Evolutionary conservation across 176 grass and related monocot species (phyloP), one percentile per base, ranked within the genome.

Genomic region (Musa schizocarpa): DNA sequence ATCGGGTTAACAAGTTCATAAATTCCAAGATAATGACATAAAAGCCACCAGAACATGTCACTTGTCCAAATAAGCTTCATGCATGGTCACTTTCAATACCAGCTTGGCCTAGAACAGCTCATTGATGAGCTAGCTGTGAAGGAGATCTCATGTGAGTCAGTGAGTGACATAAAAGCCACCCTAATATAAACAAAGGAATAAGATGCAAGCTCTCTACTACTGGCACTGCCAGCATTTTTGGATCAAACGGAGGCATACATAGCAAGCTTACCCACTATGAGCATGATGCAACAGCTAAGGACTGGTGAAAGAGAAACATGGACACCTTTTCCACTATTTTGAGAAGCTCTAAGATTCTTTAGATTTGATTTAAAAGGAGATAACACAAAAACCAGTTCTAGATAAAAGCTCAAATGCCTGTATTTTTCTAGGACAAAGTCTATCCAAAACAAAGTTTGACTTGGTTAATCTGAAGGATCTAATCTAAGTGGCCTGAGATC

Each of bases 381-480:
- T 75, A 50, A 48, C 73, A 57, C 24, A 78, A 25, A 61, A 27
- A 49, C 19, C 68, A 63, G 61, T 73, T 55, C 65, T 69, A 19
- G 54, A 63, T 17, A 63, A 65, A 55, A 73, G 66, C 19, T 50
- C 25, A 5, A 43, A 63, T 81, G 80, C 76, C 89, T 67, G 74
- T 83, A 53, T 76, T 75, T 76, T 55, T 19, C 77, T 79, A 29
- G 66, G 78, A 85, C 89, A 92, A 72, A 67, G 74, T 50, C 75
- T 67, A 53, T 26, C 76, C 63, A 77, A 65, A 11, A 22, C 11
- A 80, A 82, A 74, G 63, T 22, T 27, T 50, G 68, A 68, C 75
- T 43, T 74, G 74, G 74, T 80, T 17, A 27, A 27, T 63, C 55
- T 1, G 66, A 78, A 27, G 22, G 63, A 73, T 25, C 21, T 11